Conservation (phyloP, 2,329 filamentous ascomycete genomes). For the Metarhizium robertsii region DNA sequence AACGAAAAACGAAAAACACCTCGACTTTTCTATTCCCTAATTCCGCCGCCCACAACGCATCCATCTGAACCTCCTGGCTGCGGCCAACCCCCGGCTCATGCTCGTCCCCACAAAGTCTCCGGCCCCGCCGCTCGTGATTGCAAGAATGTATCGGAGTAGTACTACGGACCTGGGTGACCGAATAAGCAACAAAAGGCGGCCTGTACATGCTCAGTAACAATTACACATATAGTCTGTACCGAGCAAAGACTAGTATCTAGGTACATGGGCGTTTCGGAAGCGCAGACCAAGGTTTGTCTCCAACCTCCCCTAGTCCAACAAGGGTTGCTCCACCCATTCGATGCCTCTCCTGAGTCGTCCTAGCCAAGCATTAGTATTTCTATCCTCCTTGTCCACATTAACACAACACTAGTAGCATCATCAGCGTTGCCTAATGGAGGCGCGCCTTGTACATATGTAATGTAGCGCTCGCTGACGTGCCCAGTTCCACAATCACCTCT, state of each 20-base stretch:
- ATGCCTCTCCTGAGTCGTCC: slow-evolving; percentile 2
- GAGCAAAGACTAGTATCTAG: no score
- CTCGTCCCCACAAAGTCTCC: neutral
- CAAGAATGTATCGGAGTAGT: neutral
- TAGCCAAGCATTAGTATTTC: neutral
- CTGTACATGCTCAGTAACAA: neutral
- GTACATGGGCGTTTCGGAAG: no score
- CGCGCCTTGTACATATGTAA: neutral
- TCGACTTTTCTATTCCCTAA: neutral
- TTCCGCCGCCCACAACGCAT: neutral
- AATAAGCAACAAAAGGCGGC: neutral
- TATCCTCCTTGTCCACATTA: neutral
- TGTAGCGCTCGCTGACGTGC: slow-evolving; percentile 3
- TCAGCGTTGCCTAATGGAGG: no score
- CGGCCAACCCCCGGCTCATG: neutral
- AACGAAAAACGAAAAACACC: neutral
- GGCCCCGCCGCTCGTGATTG: neutral
- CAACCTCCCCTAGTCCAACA: neutral
- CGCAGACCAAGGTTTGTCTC: neutral
- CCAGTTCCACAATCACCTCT: neutral
- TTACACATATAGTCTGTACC: neutral
- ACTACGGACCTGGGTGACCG: neutral
- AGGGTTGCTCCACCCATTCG: slow-evolving; percentile 2
- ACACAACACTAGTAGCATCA: neutral
- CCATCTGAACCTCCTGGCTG: neutral